phyloP scores from a whole-genome alignment of 371 early-diverging fungal species.

The Saksenaea vasiformis region DNA sequence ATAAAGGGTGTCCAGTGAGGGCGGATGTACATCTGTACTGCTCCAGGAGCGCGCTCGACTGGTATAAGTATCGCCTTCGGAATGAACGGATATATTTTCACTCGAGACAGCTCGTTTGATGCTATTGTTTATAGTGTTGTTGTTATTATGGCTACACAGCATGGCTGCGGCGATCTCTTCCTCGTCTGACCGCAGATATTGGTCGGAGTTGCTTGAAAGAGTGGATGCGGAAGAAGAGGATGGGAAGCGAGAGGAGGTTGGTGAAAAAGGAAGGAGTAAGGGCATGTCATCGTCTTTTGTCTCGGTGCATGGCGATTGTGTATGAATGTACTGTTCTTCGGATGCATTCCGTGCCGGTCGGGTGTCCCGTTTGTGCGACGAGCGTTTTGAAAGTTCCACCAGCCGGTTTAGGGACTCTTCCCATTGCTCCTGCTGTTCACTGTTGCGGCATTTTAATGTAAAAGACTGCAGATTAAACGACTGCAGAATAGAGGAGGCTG shows the following conservation, averaged over 20 bases:
- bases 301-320: background rate
- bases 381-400: constrained; percentile 31
- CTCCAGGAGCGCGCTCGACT: background rate
- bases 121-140: too few relatives aligned
- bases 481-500: constrained; percentile 13
- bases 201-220: background rate
- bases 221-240: constrained; percentile 1
- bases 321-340: background rate
- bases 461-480: constrained; percentile 77
- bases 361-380: background rate
- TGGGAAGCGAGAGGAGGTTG: constrained; percentile 3
- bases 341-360: background rate
- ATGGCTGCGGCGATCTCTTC: background rate
- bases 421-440: constrained; percentile 92
- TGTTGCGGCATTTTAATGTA: constrained; percentile 84
- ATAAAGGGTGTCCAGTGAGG: background rate
- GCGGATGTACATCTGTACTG: background rate
- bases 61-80: background rate
- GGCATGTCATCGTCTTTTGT: background rate
- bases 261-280: background rate
- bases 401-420: constrained; percentile 64
- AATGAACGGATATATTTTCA: background rate
- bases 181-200: background rate
- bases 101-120: background rate
- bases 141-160: background rate